phyloP scores from a whole-genome alignment of 75 land plant genomes.

The Gnetum montanum region DNA sequence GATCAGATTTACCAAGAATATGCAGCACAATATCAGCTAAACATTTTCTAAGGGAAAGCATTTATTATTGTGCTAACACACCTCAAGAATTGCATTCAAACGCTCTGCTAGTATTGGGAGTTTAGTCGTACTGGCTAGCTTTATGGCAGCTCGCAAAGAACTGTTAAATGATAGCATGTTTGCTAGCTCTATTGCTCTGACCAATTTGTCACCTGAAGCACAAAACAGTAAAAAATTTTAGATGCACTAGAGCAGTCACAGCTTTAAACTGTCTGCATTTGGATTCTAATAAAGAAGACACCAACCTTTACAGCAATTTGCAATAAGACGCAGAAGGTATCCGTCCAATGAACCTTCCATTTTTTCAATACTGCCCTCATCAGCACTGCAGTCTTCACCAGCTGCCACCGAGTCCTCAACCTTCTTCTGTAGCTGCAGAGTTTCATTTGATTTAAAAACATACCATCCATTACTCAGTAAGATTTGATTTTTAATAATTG shows the following conservation, averaged over 20 bases:
- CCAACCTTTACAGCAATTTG: slow-evolving; percentile 84
- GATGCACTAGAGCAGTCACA: not conserved
- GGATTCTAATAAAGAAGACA: not conserved
- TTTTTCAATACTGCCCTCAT: slow-evolving; percentile 66
- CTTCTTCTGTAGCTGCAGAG: slow-evolving; percentile 43
- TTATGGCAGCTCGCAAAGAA: slow-evolving; percentile 85
- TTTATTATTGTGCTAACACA: slow-evolving; percentile 8
- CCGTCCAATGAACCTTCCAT: slow-evolving; percentile 74
- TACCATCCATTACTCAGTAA: no score
- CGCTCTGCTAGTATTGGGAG: slow-evolving; percentile 82
- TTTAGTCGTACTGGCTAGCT: slow-evolving; percentile 78
- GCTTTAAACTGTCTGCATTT: not conserved
- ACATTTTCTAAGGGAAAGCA: not conserved
- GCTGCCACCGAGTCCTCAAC: slow-evolving; percentile 41
- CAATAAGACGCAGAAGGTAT: slow-evolving; percentile 81
- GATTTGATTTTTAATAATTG: no score
- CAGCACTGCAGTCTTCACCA: slow-evolving; percentile 42
- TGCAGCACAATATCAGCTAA: not conserved
- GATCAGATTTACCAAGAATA: not conserved
- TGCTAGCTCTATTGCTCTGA: slow-evolving; percentile 81
- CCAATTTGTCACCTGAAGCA: slow-evolving; percentile 81
- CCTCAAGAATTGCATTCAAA: slow-evolving; percentile 70
- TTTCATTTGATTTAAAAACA: no score
- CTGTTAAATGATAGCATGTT: slow-evolving; percentile 61
- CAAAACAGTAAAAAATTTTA: not conserved